phyloP scores from a whole-genome alignment of 1,139 yeast genomes.

The Magnusiomyces magnusii region DNA sequence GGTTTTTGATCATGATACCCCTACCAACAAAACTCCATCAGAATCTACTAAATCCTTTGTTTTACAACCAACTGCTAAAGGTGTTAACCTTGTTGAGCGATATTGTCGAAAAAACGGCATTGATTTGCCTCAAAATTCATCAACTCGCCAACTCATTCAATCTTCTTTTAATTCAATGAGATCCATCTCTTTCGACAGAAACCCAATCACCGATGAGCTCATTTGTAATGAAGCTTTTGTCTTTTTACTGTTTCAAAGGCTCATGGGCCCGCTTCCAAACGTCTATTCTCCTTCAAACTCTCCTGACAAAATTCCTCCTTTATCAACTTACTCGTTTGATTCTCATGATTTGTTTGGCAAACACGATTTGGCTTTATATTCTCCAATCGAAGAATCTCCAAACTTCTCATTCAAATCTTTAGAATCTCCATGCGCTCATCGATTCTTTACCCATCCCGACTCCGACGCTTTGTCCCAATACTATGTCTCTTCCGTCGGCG shows the following conservation, averaged over 20 bases:
- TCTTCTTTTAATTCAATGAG: constrained; percentile 65
- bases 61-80: constrained; percentile 90
- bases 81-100: constrained; percentile 58
- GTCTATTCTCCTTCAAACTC: constrained; percentile 53
- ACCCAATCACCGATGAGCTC: constrained; percentile 51
- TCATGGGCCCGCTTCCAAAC: constrained; percentile 65
- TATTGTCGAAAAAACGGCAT: constrained; percentile 56
- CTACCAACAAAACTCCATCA: not conserved
- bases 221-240: constrained; percentile 57
- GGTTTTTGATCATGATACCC: too few species aligned
- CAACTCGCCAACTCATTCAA: constrained; percentile 35
- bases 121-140: not conserved
- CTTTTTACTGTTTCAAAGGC: constrained; percentile 52
- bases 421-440: constrained; percentile 64
- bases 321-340: not conserved
- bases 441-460: constrained; percentile 81
- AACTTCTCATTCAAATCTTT: not conserved
- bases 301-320: constrained; percentile 32
- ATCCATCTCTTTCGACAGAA: constrained; percentile 61
- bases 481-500: constrained; percentile 59
- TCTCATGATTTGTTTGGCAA: not conserved
- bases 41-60: constrained; percentile 12
- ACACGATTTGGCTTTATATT: not conserved
- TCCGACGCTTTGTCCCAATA: constrained; percentile 78
- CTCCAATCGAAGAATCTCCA: not conserved